A percentile compares a stretch with the other conserved stretches of the same genome.
phyloP scores from a whole-genome alignment of 345 rosid species.

The Hirschfeldia incana region DNA sequence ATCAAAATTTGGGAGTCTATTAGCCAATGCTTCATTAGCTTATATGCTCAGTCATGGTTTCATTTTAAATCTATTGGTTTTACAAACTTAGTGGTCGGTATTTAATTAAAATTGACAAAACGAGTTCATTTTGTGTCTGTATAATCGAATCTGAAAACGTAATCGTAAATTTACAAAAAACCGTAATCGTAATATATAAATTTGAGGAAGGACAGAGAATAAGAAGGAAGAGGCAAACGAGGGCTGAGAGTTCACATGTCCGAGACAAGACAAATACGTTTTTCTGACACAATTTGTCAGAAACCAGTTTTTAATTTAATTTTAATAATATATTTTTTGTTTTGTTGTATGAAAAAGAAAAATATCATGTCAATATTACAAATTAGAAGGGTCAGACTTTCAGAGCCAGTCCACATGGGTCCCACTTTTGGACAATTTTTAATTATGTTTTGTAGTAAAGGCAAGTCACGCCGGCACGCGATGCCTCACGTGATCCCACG shows the following conservation, averaged over 20 bases:
- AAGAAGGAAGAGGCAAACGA: constrained; percentile 25
- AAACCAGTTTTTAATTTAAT: not conserved
- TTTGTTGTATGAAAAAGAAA: constrained; percentile 9
- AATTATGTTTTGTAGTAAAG: constrained; percentile 40
- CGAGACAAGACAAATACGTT: constrained; percentile 46
- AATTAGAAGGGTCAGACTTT: not conserved
- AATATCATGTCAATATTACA: not conserved
- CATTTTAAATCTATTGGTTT: not conserved
- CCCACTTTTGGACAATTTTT: constrained; percentile 29
- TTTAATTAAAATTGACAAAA: not conserved
- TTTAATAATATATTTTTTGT: not conserved
- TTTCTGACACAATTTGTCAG: constrained; percentile 41
- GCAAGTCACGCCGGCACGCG: constrained; percentile 67
- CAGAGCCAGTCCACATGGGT: constrained; percentile 41
- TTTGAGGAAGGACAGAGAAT: constrained; percentile 29
- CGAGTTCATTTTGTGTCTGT: not conserved
- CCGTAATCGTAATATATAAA: not conserved
- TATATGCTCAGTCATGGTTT: not conserved
- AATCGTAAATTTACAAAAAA: not conserved
- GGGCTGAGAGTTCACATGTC: constrained; percentile 40
- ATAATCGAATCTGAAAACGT: not conserved
- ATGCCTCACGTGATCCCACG: constrained; percentile 57
- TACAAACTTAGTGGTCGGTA: not conserved
- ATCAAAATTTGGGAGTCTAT: too few species aligned
- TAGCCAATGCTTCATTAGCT: too few species aligned